phyloP scores from a whole-genome alignment of 192 early-diverging fungal species.

The Geosiphon pyriformis region DNA sequence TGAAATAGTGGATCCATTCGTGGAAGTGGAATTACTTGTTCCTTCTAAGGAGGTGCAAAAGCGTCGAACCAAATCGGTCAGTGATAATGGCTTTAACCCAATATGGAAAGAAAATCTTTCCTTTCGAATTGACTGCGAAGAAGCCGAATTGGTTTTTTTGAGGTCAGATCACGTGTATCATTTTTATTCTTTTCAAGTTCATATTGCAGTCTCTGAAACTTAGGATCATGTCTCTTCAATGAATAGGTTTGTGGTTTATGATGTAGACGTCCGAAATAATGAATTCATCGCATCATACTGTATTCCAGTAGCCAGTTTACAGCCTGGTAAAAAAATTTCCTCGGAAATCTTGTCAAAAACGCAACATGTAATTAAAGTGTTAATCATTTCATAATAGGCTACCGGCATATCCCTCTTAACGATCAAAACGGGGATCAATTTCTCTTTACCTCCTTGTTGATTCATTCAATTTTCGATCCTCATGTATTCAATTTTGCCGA shows the following conservation, averaged over 20 bases:
- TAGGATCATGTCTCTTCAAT: too few species aligned
- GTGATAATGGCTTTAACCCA: conserved; percentile 51
- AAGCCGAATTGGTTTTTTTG: conserved; percentile 37
- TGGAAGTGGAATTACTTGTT: conserved; percentile 53
- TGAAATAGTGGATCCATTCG: conserved; percentile 53
- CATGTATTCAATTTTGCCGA: too few species aligned
- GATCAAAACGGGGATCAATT: conserved; percentile 58
- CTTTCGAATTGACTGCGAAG: conserved; percentile 39
- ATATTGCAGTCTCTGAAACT: too few species aligned
- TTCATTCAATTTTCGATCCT: conserved; percentile 14
- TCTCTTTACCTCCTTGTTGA: conserved; percentile 61
- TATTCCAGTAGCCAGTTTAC: conserved; percentile 37
- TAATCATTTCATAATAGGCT: conserved; percentile 37
- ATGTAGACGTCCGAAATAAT: conserved; percentile 36
- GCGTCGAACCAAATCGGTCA: conserved; percentile 47
- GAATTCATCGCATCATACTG: conserved; percentile 42
- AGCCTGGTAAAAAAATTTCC: conserved; percentile 16
- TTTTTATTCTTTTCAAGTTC: neutral
- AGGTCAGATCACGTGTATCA: conserved; percentile 10
- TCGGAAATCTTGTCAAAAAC: neutral
- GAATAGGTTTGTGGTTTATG: conserved; percentile 32
- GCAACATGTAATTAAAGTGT: neutral
- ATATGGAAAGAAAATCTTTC: conserved; percentile 34
- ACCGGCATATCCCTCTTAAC: conserved; percentile 62
- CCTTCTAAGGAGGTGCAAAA: conserved; percentile 39